Conservation (phyloP, 2,329 filamentous ascomycete genomes). For the Monilinia laxa region DNA sequence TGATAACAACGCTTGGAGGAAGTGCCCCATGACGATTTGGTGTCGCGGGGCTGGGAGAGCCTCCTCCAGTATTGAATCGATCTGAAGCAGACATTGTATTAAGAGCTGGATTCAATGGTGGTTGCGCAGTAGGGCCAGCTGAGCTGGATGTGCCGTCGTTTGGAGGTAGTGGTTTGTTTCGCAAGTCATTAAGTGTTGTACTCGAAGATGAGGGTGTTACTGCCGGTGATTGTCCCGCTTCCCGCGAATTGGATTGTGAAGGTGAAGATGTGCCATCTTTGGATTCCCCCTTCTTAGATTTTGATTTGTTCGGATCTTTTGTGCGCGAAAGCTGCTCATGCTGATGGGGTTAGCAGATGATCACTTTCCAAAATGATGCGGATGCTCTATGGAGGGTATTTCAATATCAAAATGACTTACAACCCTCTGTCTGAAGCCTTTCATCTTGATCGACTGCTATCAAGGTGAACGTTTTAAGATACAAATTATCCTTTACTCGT, state of each 20-base stretch:
- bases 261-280: constrained; percentile 81
- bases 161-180: constrained; percentile 74
- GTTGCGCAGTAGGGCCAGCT: constrained; percentile 31
- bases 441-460: constrained; percentile 63
- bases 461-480: background rate
- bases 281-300: constrained; percentile 66
- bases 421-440: constrained; percentile 96
- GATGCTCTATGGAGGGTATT: constrained; percentile 23
- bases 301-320: constrained; percentile 81
- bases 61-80: constrained; percentile 45
- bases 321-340: constrained; percentile 85
- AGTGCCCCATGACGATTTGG: constrained; percentile 63
- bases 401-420: constrained; percentile 56
- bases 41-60: constrained; percentile 51
- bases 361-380: constrained; percentile 19
- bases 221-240: constrained; percentile 59
- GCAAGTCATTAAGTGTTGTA: constrained; percentile 78
- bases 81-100: constrained; percentile 42
- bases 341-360: constrained; percentile 52
- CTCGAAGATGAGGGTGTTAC: constrained; percentile 86
- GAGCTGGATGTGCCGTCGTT: constrained; percentile 45
- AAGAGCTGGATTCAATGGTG: constrained; percentile 39
- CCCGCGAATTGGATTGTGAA: constrained; percentile 51
- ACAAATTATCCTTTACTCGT: background rate
- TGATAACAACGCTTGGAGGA: constrained; percentile 89